Evolutionary conservation across 2,329 filamentous ascomycete species (phyloP).

Genomic region (Drechslera avenae): DNA sequence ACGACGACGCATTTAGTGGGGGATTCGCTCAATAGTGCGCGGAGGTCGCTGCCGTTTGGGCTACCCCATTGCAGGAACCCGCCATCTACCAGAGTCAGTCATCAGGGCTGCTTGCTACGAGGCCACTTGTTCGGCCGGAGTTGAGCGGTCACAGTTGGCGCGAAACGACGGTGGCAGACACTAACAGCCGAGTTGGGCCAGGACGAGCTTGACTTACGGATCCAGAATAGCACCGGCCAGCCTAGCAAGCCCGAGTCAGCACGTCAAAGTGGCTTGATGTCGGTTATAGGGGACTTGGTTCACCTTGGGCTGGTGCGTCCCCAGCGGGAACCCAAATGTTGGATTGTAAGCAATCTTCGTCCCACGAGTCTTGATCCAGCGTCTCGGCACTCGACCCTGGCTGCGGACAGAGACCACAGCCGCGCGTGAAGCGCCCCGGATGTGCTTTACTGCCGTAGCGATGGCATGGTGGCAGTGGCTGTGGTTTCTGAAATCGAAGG

Average conservation of each 20-base stretch:
- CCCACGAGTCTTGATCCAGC: slow-evolving; percentile 42
- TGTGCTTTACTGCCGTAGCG: slow-evolving; percentile 57
- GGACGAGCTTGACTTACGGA: slow-evolving; percentile 51
- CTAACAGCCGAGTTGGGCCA: neutral
- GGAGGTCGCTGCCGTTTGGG: slow-evolving; percentile 55
- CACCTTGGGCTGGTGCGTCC: slow-evolving; percentile 48
- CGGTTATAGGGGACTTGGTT: no score
- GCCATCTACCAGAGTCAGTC: slow-evolving; percentile 48
- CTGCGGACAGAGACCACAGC: slow-evolving; percentile 58
- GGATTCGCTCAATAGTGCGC: slow-evolving; percentile 57
- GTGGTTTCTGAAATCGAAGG: slow-evolving; percentile 58
- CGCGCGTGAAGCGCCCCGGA: slow-evolving; percentile 54
- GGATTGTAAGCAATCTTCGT: slow-evolving; percentile 62
- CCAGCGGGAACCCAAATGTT: slow-evolving; percentile 62
- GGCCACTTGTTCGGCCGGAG: slow-evolving; percentile 1
- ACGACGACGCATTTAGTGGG: slow-evolving; percentile 56
- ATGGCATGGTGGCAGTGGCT: slow-evolving; percentile 54
- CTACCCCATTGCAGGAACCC: slow-evolving; percentile 63
- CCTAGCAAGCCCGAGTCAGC: slow-evolving; percentile 38
- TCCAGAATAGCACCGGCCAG: slow-evolving; percentile 64
- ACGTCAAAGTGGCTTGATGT: neutral
- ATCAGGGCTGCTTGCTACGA: no score
- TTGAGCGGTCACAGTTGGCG: neutral
- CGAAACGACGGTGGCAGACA: slow-evolving; percentile 4
- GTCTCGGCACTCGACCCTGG: slow-evolving; percentile 30